Percentiles rank a stretch among this genome's conserved stretches.
Evolutionary conservation across 495 filamentous ascomycete species (phyloP).

Genomic region (Penicilliopsis zonata): DNA sequence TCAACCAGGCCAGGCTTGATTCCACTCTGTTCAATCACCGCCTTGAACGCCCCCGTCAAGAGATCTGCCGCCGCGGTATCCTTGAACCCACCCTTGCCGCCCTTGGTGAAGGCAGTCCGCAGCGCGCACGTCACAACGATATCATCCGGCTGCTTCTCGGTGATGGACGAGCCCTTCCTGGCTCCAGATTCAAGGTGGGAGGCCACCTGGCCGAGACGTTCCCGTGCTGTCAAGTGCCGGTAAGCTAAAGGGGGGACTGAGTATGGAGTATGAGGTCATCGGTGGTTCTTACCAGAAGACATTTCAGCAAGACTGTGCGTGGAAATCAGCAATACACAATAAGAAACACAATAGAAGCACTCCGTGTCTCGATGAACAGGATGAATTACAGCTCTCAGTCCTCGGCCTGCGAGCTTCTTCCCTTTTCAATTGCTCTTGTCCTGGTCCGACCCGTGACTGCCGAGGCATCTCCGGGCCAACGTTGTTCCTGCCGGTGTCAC

Average conservation of each 20-base stretch:
- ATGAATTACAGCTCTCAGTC: too few relatives aligned
- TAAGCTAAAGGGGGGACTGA: conserved; percentile 1
- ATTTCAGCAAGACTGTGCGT: conserved; percentile 22
- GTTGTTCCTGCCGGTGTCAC: conserved; percentile 27
- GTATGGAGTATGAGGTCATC: not conserved
- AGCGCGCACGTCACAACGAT: conserved; percentile 89
- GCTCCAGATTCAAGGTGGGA: conserved; percentile 40
- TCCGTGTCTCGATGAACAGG: too few relatives aligned
- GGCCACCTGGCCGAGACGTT: conserved; percentile 51
- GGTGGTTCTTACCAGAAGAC: conserved; percentile 24
- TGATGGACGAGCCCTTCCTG: conserved; percentile 39
- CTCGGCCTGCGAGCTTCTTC: too few relatives aligned
- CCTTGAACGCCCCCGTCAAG: conserved; percentile 71
- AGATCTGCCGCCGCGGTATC: conserved; percentile 81
- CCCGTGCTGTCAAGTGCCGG: conserved; percentile 30
- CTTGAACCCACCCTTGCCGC: conserved; percentile 89
- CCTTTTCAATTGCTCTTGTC: too few relatives aligned
- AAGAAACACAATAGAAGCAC: too few relatives aligned
- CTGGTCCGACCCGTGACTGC: too few relatives aligned
- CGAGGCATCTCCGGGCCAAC: conserved; percentile 25
- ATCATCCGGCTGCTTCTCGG: conserved; percentile 56
- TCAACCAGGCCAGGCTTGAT: conserved; percentile 79
- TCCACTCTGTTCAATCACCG: conserved; percentile 66
- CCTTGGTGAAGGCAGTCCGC: conserved; percentile 84
- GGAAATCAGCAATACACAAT: too few relatives aligned